Base-by-base conservation (phyloP, 148 eudicot genomes). In the Nyssa sinensis region DNA sequence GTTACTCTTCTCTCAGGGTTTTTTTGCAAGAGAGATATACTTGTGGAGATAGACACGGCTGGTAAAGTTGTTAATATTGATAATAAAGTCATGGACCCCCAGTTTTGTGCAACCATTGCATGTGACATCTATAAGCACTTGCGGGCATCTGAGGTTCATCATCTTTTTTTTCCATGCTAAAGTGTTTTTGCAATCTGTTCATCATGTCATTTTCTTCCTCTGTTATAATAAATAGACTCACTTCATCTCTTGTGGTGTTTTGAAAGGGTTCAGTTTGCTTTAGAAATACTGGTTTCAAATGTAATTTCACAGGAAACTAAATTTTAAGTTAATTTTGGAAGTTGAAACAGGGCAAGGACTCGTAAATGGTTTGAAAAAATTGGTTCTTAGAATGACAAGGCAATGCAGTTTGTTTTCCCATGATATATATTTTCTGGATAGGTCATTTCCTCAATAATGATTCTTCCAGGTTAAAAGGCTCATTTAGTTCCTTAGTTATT, bases 61-160 rank as follows among this genome's bases (percentile, higher is more conserved):
- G 86, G 86, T 19, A 68, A 76, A 59, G 83, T 86, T 73, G 84
- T 83, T 49, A 66, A 87, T 70, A 60, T 91, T 71, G 97, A 91
- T 81, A 78, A 81, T 53, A 82, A 83, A 73, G 44, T 81, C 55
- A 66, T 58, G 69, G 93, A 91, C 73, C 97, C 97, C 55, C 93
- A 91, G 82, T 70, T 84, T 55, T 91, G 97, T 80, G 86, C 97
- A 35, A 87, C 90, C 64, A 81, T 89, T 65, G 91, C 97, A 44
- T 87, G 90, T 77, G 97, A 91, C 73, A 91, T 91, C 32, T 91
- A 89, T 84, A 86, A 86, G 68, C 88, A 89, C 71, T 81, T 91
- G 64, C 83, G 90, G 51, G 86, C 84, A 55, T 82, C 97, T 29
- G 97, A 89, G 96, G 96, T 91, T 74, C 23, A 32, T 24, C 16